phyloP scores from a whole-genome alignment of 805 yeast species.

The Saitoella complicata region DNA sequence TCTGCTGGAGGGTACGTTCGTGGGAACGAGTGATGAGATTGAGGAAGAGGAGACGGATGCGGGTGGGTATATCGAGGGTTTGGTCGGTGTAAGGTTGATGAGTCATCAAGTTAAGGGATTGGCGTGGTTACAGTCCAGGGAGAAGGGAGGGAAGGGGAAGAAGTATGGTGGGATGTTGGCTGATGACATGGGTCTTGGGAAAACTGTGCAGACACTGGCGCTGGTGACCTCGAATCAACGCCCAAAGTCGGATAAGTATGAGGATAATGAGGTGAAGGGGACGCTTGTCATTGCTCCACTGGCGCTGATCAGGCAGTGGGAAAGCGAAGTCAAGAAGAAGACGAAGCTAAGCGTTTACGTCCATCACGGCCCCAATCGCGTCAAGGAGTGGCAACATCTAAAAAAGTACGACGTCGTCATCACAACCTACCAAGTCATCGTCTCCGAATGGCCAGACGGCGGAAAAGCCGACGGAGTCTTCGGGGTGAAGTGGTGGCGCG shows the following conservation, averaged over 20 bases:
- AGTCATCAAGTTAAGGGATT: conserved; percentile 1
- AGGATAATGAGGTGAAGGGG: conserved; percentile 13
- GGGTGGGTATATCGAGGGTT: too few relatives aligned
- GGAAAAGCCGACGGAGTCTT: conserved; percentile 13
- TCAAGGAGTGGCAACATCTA: conserved; percentile 8
- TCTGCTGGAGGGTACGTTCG: too few relatives aligned
- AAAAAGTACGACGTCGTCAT: conserved; percentile 56
- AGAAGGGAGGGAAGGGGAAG: neutral
- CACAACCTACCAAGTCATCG: conserved; percentile 78
- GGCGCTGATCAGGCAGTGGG: conserved; percentile 29
- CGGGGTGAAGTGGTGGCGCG: conserved; percentile 30
- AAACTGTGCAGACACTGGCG: conserved; percentile 64
- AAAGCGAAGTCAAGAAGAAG: conserved; percentile 22
- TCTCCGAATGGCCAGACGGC: conserved; percentile 14
- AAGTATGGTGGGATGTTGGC: conserved; percentile 1
- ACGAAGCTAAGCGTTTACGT: conserved; percentile 4
- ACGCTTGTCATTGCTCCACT: conserved; percentile 31
- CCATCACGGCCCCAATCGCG: conserved; percentile 25
- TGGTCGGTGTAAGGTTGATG: neutral
- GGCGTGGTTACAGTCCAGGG: neutral
- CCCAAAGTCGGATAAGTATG: neutral
- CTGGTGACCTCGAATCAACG: conserved; percentile 31
- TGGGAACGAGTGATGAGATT: too few relatives aligned
- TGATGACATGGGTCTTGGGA: conserved; percentile 61
- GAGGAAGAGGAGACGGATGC: too few relatives aligned